Percentiles rank a stretch among this genome's conserved stretches.
Conservation (phyloP, 2,329 filamentous ascomycete species). For the Fusarium pininemorale region DNA sequence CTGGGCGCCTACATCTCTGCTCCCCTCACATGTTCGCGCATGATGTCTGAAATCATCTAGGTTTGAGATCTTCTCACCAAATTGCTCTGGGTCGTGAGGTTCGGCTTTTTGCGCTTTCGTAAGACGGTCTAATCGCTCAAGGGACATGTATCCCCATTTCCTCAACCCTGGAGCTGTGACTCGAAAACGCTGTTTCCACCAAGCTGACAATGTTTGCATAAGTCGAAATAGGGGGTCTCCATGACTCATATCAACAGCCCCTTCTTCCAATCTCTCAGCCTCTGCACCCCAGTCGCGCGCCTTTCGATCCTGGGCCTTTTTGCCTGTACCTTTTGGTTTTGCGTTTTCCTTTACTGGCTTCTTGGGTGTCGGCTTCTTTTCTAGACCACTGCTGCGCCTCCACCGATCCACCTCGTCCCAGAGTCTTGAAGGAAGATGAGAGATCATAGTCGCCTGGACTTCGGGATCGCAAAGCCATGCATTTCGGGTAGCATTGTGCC, state of each 20-base stretch:
- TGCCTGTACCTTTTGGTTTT: slow-evolving; percentile 52
- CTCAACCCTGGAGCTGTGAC: slow-evolving; percentile 81
- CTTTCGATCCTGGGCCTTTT: slow-evolving; percentile 49
- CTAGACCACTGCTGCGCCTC: slow-evolving; percentile 73
- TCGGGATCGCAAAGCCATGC: slow-evolving; percentile 82
- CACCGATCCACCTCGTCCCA: slow-evolving; percentile 79
- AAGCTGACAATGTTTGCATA: slow-evolving; percentile 78
- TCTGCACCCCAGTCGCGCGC: slow-evolving; percentile 74
- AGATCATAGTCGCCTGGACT: slow-evolving; percentile 78
- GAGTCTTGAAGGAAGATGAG: slow-evolving; percentile 74
- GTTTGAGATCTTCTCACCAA: slow-evolving; percentile 79
- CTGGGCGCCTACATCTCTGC: slow-evolving; percentile 86
- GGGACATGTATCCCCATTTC: slow-evolving; percentile 88
- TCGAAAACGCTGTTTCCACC: slow-evolving; percentile 88
- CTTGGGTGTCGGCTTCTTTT: slow-evolving; percentile 50
- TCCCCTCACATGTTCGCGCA: slow-evolving; percentile 79
- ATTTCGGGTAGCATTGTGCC: slow-evolving; percentile 89
- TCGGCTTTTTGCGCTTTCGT: slow-evolving; percentile 74
- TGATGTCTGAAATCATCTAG: slow-evolving; percentile 73
- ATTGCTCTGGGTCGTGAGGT: slow-evolving; percentile 67
- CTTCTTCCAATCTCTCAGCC: slow-evolving; percentile 74
- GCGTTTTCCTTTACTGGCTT: slow-evolving; percentile 34
- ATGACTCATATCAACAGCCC: slow-evolving; percentile 78
- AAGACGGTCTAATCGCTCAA: slow-evolving; percentile 78
- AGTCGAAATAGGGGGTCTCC: slow-evolving; percentile 84